These are phyloP conservation scores for Clonostachys rhizophaga DNA, from an alignment of 2,329 filamentous ascomycete genomes.

Conservation along the genomic window DNA sequence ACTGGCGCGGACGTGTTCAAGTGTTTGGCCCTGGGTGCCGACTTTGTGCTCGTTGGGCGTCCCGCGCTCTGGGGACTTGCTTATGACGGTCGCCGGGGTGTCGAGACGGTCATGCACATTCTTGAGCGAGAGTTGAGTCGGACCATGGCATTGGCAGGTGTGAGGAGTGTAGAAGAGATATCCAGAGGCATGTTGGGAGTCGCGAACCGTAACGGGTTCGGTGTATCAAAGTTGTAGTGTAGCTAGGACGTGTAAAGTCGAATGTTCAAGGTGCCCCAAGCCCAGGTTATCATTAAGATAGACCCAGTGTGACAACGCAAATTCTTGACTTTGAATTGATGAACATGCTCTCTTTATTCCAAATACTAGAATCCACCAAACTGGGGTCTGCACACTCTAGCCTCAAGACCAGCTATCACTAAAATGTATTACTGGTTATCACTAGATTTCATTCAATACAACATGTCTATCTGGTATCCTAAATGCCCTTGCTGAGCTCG, in stretches of 20 bases:
- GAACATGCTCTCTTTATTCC: no score
- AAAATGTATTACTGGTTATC: no score
- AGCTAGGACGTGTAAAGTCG: no score
- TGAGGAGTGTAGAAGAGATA: conserved; percentile 1
- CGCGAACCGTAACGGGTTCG: conserved; percentile 2
- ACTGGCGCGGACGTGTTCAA: conserved; percentile 18
- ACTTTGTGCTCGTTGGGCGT: conserved; percentile 23
- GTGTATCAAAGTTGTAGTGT: conserved; percentile 5
- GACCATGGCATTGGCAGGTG: conserved; percentile 6
- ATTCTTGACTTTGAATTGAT: no score
- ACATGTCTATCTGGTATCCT: not conserved
- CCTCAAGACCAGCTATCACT: no score
- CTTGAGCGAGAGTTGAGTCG: conserved; percentile 7
- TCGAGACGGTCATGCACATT: conserved; percentile 6
- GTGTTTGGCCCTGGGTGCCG: conserved; percentile 15
- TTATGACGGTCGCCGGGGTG: conserved; percentile 7
- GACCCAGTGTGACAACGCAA: no score
- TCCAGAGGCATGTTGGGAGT: conserved; percentile 4
- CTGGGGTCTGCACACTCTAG: no score
- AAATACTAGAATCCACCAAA: no score
- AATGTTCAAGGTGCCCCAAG: no score
- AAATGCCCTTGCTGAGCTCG: conserved; percentile 4
- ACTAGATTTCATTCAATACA: no score
- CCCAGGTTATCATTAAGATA: no score
- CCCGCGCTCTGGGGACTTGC: conserved; percentile 13